phyloP scores from a whole-genome alignment of 441 rosid species.

The Sinapis alba region DNA sequence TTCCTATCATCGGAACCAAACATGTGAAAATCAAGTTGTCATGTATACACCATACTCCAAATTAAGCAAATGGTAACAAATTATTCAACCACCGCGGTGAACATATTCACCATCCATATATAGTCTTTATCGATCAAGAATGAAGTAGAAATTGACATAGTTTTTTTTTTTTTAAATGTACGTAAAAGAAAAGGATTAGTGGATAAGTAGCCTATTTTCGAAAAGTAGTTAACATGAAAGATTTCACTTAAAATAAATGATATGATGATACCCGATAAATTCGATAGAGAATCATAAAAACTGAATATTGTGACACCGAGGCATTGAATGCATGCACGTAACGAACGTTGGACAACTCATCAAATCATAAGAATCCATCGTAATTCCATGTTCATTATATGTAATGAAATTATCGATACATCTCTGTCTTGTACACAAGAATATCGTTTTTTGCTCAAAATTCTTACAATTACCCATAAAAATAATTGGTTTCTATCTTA shows the following conservation, averaged over 20 bases:
- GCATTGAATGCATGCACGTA: slow-evolving; percentile 34
- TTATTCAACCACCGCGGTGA: background rate
- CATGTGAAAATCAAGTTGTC: background rate
- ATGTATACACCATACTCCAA: background rate
- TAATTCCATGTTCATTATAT: slow-evolving; percentile 9
- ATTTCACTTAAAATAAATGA: background rate
- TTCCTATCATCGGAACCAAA: background rate
- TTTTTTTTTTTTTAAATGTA: background rate
- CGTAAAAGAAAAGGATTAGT: background rate
- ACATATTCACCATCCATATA: background rate
- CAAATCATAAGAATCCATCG: slow-evolving; percentile 1
- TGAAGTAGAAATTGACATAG: background rate
- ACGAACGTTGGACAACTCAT: slow-evolving; percentile 27
- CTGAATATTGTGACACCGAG: slow-evolving; percentile 14
- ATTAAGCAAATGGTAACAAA: background rate
- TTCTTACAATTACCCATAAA: background rate
- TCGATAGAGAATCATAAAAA: background rate
- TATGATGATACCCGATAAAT: background rate
- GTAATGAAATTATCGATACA: background rate
- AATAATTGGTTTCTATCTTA: background rate
- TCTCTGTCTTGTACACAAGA: no score
- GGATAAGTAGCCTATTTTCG: background rate
- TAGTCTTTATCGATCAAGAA: background rate
- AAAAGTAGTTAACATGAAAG: background rate
- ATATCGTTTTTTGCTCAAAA: background rate